Evolutionary conservation across 805 yeast species (phyloP), one percentile per base, ranked within the genome.

Genomic region (Cyberlindnera mycetangii): DNA sequence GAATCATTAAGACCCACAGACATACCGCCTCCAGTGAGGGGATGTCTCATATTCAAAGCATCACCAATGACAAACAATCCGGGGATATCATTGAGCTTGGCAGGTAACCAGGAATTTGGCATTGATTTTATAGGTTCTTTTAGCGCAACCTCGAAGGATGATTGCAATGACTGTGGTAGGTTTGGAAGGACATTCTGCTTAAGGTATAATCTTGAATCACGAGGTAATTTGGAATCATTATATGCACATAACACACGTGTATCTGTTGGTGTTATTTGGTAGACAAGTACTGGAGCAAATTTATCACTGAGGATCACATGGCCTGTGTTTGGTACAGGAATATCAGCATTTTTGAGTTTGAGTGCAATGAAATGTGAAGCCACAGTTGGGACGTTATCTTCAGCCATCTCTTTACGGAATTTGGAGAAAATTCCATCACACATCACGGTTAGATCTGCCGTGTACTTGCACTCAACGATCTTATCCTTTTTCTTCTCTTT

Each of bases 1-100:
- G 88, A 86, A 65, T 93, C 99, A 60, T 82, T 86, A 48, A 93
- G 70, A 2, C 97, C 97, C 34, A 93, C 99, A 20, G 98, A 89
- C 99, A 93, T 93, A 49, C 99, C 99, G 52, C 99, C 99, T 42
- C 99, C 99, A 1, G 98, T 93, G 49, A 93, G 76, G 21, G 99
- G 99, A 64, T 93, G 99, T 63, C 99, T 78, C 97, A 93, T 93
- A 65, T 93, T 93, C 55, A 90, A 73, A 2, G 99, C 87, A 64
- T 93, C 99, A 39, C 99, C 99, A 28, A 93, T 61, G 53, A 92
- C 74, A 30, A 93, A 71, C 37, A 89, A 69, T 11, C 99, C 99
- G 10, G 81, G 82, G 34, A 78, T 72, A 24, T 71, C 71, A 60
- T 89, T 90, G 40, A 73, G 71, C 45, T 78, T 72, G 1, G 97